phyloP scores from a whole-genome alignment of 148 eudicot species.

The Mesembryanthemum crystallinum region DNA sequence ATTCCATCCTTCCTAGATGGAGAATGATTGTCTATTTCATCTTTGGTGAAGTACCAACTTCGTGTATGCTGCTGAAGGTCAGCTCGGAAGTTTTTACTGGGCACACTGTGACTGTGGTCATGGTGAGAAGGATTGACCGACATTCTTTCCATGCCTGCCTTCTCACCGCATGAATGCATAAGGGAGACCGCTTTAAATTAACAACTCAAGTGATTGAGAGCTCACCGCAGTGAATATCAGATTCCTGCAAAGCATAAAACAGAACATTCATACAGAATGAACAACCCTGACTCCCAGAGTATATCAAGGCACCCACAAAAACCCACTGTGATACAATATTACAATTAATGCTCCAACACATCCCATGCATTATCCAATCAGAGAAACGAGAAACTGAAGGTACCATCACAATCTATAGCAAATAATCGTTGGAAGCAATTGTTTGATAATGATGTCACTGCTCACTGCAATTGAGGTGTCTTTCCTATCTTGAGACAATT shows the following conservation, averaged over 20 bases:
- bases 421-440: neutral
- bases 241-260: neutral
- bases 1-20: slow-evolving; percentile 82
- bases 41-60: slow-evolving; percentile 58
- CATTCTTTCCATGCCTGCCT: slow-evolving; percentile 15
- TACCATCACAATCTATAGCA: neutral
- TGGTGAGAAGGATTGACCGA: slow-evolving; percentile 11
- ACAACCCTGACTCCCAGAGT: neutral
- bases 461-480: too few species aligned
- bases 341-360: neutral
- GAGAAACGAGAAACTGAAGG: neutral
- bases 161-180: slow-evolving; percentile 18
- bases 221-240: neutral
- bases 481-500: neutral
- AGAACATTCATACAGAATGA: neutral
- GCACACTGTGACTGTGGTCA: neutral
- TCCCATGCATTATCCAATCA: neutral
- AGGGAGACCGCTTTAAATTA: neutral
- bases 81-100: slow-evolving; percentile 11
- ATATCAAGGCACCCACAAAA: neutral
- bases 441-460: neutral
- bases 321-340: neutral
- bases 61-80: slow-evolving; percentile 22
- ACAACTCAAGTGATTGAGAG: neutral
- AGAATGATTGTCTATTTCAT: slow-evolving; percentile 54